Base-by-base conservation (phyloP, 2,329 filamentous ascomycete species). In the Pezizomycotina sp. region DNA sequence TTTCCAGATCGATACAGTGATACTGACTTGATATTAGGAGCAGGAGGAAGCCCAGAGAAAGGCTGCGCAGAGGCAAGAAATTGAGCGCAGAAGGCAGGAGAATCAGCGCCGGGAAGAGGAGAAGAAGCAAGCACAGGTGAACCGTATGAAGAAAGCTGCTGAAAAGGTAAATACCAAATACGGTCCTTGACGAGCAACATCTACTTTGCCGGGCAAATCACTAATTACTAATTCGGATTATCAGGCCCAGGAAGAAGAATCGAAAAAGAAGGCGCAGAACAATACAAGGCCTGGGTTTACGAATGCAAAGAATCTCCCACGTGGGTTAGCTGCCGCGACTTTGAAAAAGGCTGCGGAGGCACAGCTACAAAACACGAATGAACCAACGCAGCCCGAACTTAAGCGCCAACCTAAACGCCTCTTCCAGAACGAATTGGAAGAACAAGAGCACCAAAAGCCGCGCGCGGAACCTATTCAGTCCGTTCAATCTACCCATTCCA, bases 41-140 rank as follows among this genome's bases (percentile, higher is more conserved):
- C 81, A 91, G 53, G 71, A 74, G 30, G 79, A 83, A 47, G 71
- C 72, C 9, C 74, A 83, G 50, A 71, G 75, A 31, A 86, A 81
- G 52, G 74, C 75, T 6, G 79, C 91, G 13, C 74, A 77, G 23
- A 92, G 91, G 58, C 69, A 74, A 10, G 80, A 91, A 50, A 61
- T 78, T 21, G 82, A 92, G 53, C 73, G 77, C 6, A 46, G 30
- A 82, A 83, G 59, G 10, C 73, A 76, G 48, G 73, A 77, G 42
- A 74, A 79, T 48, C 69, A 77, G 49, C 63, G 62, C 36, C 67
- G 60, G 31, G 65, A 69, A 43, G 65, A 69, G 45, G 70, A 74
- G 38, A 65, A 68, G 15, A 69, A 71, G 45, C 65, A 70, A 46
- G 63, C 64, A 5, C 61, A 53, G 6, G 47, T 50, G 3, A 41